A percentile compares a stretch with the other conserved stretches of the same genome.
These are phyloP conservation scores for Spergularia marina DNA, from an alignment of 148 eudicot genomes.

Conservation along the genomic window DNA sequence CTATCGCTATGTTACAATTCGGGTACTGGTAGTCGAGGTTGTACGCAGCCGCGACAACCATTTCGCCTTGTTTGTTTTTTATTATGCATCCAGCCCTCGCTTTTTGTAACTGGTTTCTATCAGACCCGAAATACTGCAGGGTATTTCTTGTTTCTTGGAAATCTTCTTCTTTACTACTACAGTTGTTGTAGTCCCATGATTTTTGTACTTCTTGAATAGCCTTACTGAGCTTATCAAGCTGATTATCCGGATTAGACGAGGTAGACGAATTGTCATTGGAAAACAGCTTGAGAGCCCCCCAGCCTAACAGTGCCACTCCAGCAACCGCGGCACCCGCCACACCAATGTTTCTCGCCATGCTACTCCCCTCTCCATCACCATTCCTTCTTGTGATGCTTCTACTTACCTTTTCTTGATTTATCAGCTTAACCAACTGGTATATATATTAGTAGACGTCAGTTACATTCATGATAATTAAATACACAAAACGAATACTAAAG, in stretches of 20 bases:
- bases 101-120: conserved; percentile 10
- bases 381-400: background rate
- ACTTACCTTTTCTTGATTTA: background rate
- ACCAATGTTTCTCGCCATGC: background rate
- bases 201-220: background rate
- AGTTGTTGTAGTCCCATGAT: background rate
- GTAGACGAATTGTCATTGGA: background rate
- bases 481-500: no score
- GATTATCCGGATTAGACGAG: background rate
- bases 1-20: background rate
- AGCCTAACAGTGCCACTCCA: background rate
- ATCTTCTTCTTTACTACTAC: no score
- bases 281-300: background rate
- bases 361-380: background rate
- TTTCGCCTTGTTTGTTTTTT: background rate
- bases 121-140: conserved; percentile 11
- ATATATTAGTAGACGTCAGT: no score
- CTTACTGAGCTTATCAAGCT: background rate
- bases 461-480: background rate
- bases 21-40: conserved; percentile 11
- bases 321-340: background rate
- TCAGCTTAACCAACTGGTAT: background rate
- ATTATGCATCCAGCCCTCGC: conserved; percentile 23
- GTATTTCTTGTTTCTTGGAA: background rate
- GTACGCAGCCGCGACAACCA: conserved; percentile 2